Base-by-base conservation (phyloP, 202 grass and related monocot genomes). In the Panicum hallii region DNA sequence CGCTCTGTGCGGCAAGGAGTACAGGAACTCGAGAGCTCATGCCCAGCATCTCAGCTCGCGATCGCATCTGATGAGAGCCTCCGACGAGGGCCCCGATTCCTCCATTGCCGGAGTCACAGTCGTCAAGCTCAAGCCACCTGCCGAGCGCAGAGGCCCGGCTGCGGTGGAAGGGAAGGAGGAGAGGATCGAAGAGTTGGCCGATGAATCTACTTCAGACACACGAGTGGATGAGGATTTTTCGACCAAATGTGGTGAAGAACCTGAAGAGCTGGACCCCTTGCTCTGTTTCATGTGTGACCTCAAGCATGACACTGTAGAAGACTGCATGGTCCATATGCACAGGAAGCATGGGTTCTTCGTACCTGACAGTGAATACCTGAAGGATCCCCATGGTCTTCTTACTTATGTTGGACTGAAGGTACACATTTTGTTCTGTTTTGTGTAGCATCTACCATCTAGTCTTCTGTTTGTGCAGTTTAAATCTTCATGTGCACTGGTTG, bases 341-440 rank as follows among this genome's bases (percentile, higher is more conserved):
- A 99, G 85, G 82, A 92, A 92, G 47, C 93, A 99, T 90, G 97
- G 97, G 1, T 99, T 96, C 66, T 99, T 96, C 50, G 88, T 96
- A 56, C 97, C 93, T 88, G 97, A 99, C 63, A 85, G 94, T 40
- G 97, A 94, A 60, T 99, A 91, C 67, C 54, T 99, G 81, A 99
- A 99, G 75, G 89, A 99, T 86, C 90, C 86, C 50, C 73, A 84
- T 28, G 93, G 91, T 48, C 79, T 99, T 62, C 91, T 99, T 83
- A 88, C 67, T 30, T 92, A 88, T 72, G 84, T 96, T 68, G 91
- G 93, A 81, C 57, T 92, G 20, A 92, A 96, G 91, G 96, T 98
- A 85, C 3, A 28, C 23, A 22, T 55, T 9, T 15, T 3, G 0
- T 77, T 30, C 66, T 72, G 49, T 6, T 52, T n/a, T 9, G 54